Conservation (phyloP, 202 grass and related monocot genomes). For the Brachypodium distachyon region DNA sequence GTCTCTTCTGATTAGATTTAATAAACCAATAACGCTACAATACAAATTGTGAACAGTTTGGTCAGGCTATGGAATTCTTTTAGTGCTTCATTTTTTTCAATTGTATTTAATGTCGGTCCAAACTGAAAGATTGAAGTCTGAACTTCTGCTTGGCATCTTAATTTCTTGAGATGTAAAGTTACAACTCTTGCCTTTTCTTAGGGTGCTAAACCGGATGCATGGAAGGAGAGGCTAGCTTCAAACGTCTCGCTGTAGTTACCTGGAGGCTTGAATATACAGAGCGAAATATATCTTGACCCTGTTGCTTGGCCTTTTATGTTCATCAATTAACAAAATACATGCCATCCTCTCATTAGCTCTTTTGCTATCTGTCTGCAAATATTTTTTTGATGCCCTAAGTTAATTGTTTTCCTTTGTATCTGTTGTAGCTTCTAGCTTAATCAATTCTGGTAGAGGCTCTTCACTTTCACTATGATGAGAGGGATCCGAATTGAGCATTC, state of each 20-base stretch:
- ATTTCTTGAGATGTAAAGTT: not conserved
- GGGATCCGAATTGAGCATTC: slow-evolving; percentile 75
- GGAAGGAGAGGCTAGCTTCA: slow-evolving; percentile 61
- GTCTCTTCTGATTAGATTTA: not conserved
- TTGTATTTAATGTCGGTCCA: not conserved
- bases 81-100: not conserved
- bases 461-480: slow-evolving; percentile 76
- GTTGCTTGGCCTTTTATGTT: not conserved
- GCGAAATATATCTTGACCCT: not conserved
- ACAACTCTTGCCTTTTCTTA: slow-evolving; percentile 20
- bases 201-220: slow-evolving; percentile 40
- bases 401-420: not conserved
- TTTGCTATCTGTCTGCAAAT: not conserved
- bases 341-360: not conserved
- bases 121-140: not conserved
- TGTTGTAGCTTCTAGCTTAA: slow-evolving; percentile 71
- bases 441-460: slow-evolving; percentile 51
- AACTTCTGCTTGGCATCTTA: not conserved
- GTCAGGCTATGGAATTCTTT: not conserved
- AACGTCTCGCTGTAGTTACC: slow-evolving; percentile 13
- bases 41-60: not conserved
- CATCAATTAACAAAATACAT: not conserved
- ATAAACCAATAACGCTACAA: not conserved
- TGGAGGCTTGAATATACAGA: not conserved
- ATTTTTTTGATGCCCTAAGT: not conserved